Percentiles rank a stretch among this genome's conserved stretches.
Conservation (phyloP, 2,329 filamentous ascomycete genomes). For the Alternaria arbusti region DNA sequence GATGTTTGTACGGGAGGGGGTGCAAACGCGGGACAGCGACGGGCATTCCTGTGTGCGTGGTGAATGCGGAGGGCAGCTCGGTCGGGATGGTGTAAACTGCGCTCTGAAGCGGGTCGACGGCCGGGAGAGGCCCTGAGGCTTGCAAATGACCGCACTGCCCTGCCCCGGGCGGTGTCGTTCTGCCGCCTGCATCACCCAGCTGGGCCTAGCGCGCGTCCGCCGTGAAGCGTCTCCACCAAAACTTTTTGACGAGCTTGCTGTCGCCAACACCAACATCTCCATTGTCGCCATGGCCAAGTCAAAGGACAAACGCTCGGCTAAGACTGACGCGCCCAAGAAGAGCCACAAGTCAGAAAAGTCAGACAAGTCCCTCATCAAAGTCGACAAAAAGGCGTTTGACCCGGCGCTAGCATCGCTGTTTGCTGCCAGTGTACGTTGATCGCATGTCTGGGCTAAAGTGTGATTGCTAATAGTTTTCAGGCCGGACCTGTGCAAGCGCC, state of each 20-base stretch:
- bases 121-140: slow-evolving; percentile 21
- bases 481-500: slow-evolving; percentile 47
- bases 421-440: slow-evolving; percentile 48
- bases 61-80: slow-evolving; percentile 13
- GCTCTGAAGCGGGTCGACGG: slow-evolving; percentile 21
- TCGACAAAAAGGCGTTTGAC: slow-evolving; percentile 49
- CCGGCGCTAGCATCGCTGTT: slow-evolving; percentile 57
- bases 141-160: slow-evolving; percentile 25
- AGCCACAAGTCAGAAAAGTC: slow-evolving; percentile 19
- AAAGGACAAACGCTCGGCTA: slow-evolving; percentile 32
- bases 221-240: slow-evolving; percentile 35
- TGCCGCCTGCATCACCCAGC: slow-evolving; percentile 6
- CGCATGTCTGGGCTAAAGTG: neutral
- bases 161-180: slow-evolving; percentile 17
- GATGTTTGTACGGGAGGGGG: slow-evolving; percentile 1
- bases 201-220: slow-evolving; percentile 11
- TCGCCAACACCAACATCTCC: slow-evolving; percentile 9
- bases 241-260: slow-evolving; percentile 31
- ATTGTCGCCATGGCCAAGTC: slow-evolving; percentile 43
- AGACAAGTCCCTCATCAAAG: slow-evolving; percentile 28
- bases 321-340: slow-evolving; percentile 15
- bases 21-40: slow-evolving; percentile 18
- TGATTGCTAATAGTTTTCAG: slow-evolving; percentile 31
- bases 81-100: slow-evolving; percentile 22
- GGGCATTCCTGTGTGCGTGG: slow-evolving; percentile 20